Evolutionary conservation across 257 asterid genomes (phyloP).

Genomic region (Rubia yunnanensis): DNA sequence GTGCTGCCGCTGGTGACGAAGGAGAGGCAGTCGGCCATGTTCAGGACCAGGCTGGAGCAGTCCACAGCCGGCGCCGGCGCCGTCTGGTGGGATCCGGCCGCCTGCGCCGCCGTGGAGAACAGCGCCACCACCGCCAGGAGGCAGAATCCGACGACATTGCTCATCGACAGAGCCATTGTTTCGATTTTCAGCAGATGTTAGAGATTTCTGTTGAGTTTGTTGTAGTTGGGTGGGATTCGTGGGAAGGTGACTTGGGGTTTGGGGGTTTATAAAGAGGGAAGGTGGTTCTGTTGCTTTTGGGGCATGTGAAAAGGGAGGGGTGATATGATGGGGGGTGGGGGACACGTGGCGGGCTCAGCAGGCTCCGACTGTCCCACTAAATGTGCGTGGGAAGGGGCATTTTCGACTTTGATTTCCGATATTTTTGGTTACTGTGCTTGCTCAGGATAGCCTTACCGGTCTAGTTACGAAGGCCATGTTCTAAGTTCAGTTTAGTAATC

Average conservation of each 20-base stretch:
- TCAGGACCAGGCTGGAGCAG: conserved; percentile 49
- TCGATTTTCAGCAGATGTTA: neutral
- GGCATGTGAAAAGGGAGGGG: neutral
- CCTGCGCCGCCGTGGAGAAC: conserved; percentile 10
- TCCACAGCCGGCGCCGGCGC: conserved; percentile 83
- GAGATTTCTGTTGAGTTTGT: too few species aligned
- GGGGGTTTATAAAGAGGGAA: neutral
- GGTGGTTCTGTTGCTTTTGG: neutral
- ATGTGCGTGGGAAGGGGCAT: neutral
- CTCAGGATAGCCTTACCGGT: neutral
- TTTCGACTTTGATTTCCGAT: neutral
- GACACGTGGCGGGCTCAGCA: conserved; percentile 13
- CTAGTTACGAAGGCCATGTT: too few species aligned
- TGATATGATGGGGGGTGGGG: conserved; percentile 2
- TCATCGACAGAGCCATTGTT: neutral
- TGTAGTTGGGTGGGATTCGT: neutral
- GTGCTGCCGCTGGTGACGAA: conserved; percentile 61
- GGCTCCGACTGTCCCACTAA: neutral
- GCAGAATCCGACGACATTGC: neutral
- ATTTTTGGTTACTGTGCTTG: neutral
- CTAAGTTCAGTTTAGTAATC: too few species aligned
- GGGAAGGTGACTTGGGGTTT: neutral
- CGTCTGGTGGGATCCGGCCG: conserved; percentile 31
- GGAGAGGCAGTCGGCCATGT: conserved; percentile 71
- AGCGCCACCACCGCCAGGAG: neutral